These are phyloP conservation scores for Chrysoporthe deuterocubensis DNA, from an alignment of 2,329 filamentous ascomycete species.

Conservation along the genomic window DNA sequence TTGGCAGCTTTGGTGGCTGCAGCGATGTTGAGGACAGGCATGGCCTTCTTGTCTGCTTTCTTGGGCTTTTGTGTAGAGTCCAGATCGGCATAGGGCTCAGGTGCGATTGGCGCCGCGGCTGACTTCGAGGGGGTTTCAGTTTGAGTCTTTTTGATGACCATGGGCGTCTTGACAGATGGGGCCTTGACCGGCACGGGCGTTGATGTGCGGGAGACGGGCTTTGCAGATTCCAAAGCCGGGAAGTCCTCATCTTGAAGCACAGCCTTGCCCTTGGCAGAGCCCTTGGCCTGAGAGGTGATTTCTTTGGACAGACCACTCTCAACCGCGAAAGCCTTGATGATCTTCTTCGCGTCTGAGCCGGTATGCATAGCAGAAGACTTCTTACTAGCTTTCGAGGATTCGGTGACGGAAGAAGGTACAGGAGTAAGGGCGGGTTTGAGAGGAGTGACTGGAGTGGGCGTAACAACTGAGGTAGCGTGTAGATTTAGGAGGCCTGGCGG, in stretches of 20 bases:
- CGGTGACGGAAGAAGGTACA: slow-evolving; percentile 32
- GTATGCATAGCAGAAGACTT: slow-evolving; percentile 31
- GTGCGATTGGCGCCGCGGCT: slow-evolving; percentile 16
- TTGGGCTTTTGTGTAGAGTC: slow-evolving; percentile 30
- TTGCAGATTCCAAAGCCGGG: slow-evolving; percentile 58
- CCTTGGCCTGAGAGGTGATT: slow-evolving; percentile 44
- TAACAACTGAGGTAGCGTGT: slow-evolving; percentile 18
- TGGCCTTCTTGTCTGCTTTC: slow-evolving; percentile 41
- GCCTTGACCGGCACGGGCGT: slow-evolving; percentile 39
- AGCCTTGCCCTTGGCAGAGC: slow-evolving; percentile 35
- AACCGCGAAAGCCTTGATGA: slow-evolving; percentile 47
- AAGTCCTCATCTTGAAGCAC: slow-evolving; percentile 66
- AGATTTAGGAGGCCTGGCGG: slow-evolving; percentile 29
- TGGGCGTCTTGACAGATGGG: slow-evolving; percentile 39
- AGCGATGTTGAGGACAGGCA: slow-evolving; percentile 53
- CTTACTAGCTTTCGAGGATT: slow-evolving; percentile 29
- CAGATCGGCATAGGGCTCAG: slow-evolving; percentile 10
- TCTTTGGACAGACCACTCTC: slow-evolving; percentile 54
- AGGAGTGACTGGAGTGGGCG: slow-evolving; percentile 38
- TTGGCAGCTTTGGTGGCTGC: slow-evolving; percentile 49
- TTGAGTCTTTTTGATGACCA: slow-evolving; percentile 40
- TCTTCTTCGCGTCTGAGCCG: slow-evolving; percentile 36
- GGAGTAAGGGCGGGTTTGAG: slow-evolving; percentile 36
- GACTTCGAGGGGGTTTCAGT: slow-evolving; percentile 29
- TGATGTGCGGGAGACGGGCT: slow-evolving; percentile 33